Evolutionary conservation across 164 flowering plant species (phyloP), one percentile per base, ranked within the genome.

Genomic region (Platanus orientalis): DNA sequence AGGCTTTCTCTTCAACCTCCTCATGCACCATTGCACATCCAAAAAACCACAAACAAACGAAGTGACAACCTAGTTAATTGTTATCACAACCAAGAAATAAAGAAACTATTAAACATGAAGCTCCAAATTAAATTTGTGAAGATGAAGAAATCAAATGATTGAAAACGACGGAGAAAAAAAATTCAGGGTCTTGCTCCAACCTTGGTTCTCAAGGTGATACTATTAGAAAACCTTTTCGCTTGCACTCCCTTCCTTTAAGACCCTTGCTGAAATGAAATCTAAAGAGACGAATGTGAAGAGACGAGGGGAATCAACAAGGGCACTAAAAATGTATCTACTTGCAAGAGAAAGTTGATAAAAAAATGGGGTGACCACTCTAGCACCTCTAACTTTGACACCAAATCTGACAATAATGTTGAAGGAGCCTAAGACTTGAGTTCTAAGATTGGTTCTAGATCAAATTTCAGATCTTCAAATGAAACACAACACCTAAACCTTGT

Each of bases 1-100:
- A 69, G 92, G 85, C 87, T 88, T 88, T 73, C 96, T 84, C 88
- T 86, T 88, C 85, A 88, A 67, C 58, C 95, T 82, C 88, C 95
- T 88, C 94, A 88, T 88, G 24, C 90, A 83, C 91, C 91, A 88
- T 91, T 85, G 80, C 2, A 20, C 32, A 62, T 17, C 4, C 19
- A 56, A 51, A 60, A 57, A 30, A 20, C 13, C 19, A 39, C 39
- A n/a, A 36, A 36, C 42, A 52, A 47, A 42, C 6, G 29, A 62
- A 61, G 4, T 14, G 54, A 21, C 6, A 34, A 23, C 39, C 23
- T 23, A 34, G 1, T 21, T 12, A 9, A 25, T 12, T 17, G 20
- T 19, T 45, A 45, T 45, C 49, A 16, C n/a, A 19, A 45, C 1
- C 4, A 6, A 45, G 6, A 1, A 45, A 1, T 19, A 45, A 19